phyloP scores from a whole-genome alignment of 768 basidiomycete genomes.

The Lactarius akahatsu region DNA sequence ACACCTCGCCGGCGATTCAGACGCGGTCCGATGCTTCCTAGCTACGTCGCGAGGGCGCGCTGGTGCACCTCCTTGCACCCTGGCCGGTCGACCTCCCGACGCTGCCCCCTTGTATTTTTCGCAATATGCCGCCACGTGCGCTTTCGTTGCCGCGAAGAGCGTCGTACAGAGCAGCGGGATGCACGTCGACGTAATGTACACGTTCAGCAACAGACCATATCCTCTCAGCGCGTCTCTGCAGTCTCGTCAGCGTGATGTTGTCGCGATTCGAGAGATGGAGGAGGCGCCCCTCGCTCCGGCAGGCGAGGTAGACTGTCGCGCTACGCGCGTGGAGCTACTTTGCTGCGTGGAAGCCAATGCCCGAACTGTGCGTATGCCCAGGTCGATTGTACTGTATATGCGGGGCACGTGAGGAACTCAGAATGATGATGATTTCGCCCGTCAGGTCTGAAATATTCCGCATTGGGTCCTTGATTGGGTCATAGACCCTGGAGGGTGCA shows the following conservation, averaged over 20 bases:
- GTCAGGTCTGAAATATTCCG: no score
- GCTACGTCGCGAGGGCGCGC: background rate
- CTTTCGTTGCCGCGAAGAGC: slow-evolving; percentile 12
- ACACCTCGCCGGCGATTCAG: background rate
- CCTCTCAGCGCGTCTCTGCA: background rate
- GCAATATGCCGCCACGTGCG: background rate
- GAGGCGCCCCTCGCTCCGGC: background rate
- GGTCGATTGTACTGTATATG: no score
- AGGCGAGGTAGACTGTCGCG: no score
- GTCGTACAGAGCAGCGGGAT: slow-evolving; percentile 8
- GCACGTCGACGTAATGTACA: background rate
- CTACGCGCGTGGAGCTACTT: no score
- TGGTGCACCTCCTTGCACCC: slow-evolving; percentile 1
- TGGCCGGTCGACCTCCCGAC: background rate
- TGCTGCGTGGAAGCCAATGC: no score
- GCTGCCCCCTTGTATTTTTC: slow-evolving; percentile 9
- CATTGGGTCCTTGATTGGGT: no score
- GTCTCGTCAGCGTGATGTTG: background rate
- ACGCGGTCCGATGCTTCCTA: slow-evolving; percentile 4
- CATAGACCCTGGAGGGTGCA: no score
- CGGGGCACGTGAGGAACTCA: no score
- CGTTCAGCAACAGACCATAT: slow-evolving; percentile 10
- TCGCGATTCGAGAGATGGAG: background rate
- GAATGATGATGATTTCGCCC: no score
- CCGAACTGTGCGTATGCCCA: no score